phyloP scores from a whole-genome alignment of 148 eudicot species.

The Simmondsia chinensis region DNA sequence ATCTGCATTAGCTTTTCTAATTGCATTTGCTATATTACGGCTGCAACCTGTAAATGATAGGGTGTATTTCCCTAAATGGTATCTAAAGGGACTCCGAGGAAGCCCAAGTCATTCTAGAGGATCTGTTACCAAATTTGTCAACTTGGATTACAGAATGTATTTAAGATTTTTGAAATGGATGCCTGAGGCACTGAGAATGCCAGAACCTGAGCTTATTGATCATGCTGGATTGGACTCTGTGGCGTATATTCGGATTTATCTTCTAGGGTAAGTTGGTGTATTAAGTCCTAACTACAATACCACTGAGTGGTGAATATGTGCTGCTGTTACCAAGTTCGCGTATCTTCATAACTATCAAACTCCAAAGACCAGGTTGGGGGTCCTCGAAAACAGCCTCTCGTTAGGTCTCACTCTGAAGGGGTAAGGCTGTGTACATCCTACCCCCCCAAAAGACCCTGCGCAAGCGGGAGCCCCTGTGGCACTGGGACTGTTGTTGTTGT shows the following conservation, averaged over 20 bases:
- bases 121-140: slow-evolving; percentile 36
- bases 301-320: background rate
- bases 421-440: no score
- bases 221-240: slow-evolving; percentile 55
- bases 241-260: slow-evolving; percentile 39
- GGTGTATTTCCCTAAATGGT: slow-evolving; percentile 46
- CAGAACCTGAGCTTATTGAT: slow-evolving; percentile 31
- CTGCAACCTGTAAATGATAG: slow-evolving; percentile 45
- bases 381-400: no score
- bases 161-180: slow-evolving; percentile 43
- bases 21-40: slow-evolving; percentile 43
- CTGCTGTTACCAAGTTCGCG: background rate
- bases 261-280: slow-evolving; percentile 55
- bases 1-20: slow-evolving; percentile 33
- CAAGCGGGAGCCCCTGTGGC: no score
- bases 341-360: background rate
- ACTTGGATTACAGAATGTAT: slow-evolving; percentile 33
- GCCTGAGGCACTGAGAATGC: slow-evolving; percentile 45
- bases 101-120: slow-evolving; percentile 20
- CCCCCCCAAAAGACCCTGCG: no score
- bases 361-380: no score
- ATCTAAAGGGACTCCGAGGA: slow-evolving; percentile 28
- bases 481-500: no score
- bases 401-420: no score
- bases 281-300: background rate